Evolutionary conservation across 176 grass and related monocot genomes (phyloP).

Genomic region (Oryza longistaminata): DNA sequence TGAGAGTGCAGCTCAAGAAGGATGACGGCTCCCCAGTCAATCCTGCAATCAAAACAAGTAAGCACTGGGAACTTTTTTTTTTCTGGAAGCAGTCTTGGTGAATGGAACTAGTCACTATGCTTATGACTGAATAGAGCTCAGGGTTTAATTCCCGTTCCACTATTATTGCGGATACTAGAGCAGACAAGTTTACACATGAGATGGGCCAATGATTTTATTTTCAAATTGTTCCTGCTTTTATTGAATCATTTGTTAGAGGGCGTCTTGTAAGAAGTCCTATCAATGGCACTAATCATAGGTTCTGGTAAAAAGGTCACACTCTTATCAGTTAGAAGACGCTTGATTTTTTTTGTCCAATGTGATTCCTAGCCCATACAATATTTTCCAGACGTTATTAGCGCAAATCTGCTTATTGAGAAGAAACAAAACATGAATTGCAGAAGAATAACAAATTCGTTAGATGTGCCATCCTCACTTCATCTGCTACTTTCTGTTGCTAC

Average conservation of each 20-base stretch:
- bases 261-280: not conserved
- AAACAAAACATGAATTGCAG: not conserved
- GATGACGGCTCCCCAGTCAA: conserved; percentile 76
- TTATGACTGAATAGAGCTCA: not conserved
- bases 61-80: not conserved
- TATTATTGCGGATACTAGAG: not conserved
- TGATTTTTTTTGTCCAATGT: too few species aligned
- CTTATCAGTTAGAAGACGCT: not conserved
- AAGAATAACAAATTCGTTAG: not conserved
- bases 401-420: not conserved
- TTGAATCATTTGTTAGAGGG: not conserved
- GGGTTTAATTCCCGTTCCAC: not conserved
- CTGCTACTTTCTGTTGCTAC: not conserved
- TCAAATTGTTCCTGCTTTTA: not conserved
- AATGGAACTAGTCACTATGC: not conserved
- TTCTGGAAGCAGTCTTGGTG: not conserved
- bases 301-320: not conserved
- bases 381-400: not conserved
- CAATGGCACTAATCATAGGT: not conserved
- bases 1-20: conserved; percentile 83
- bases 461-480: not conserved
- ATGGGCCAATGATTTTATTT: too few species aligned
- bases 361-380: too few species aligned
- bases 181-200: not conserved
- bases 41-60: conserved; percentile 81